phyloP scores from a whole-genome alignment of 192 early-diverging fungal species.

The Mycoemilia scoparia region DNA sequence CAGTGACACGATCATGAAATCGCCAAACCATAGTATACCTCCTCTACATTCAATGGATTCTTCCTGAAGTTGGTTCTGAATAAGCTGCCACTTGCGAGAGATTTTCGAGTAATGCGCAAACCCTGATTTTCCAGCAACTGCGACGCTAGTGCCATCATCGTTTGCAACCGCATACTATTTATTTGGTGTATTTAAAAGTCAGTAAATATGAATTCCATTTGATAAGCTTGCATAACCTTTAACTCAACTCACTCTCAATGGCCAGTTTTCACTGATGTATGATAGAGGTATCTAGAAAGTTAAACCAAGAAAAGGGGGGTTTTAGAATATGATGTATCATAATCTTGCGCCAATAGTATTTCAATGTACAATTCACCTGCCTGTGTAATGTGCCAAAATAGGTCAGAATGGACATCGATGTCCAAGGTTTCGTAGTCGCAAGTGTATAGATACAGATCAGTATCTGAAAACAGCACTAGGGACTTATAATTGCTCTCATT shows the following conservation, averaged over 20 bases:
- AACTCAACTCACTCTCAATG: too few relatives aligned
- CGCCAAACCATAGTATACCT: constrained; percentile 23
- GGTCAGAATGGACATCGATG: constrained; percentile 3
- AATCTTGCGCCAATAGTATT: too few relatives aligned
- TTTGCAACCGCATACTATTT: constrained; percentile 52
- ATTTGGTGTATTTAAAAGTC: too few relatives aligned
- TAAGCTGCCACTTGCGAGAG: constrained; percentile 71
- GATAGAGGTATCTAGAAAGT: constrained; percentile 9
- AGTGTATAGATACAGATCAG: constrained; percentile 15
- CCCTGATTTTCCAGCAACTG: constrained; percentile 70
- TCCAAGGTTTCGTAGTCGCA: constrained; percentile 5
- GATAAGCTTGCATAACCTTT: too few relatives aligned
- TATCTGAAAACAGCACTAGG: constrained; percentile 22
- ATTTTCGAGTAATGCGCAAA: constrained; percentile 56
- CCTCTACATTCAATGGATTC: constrained; percentile 6
- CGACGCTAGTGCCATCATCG: constrained; percentile 50
- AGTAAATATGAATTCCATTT: too few relatives aligned
- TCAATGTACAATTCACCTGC: too few relatives aligned
- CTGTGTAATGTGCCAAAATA: constrained; percentile 18
- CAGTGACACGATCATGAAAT: constrained; percentile 15
- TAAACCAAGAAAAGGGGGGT: too few relatives aligned
- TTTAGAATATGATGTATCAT: too few relatives aligned
- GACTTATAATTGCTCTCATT: constrained; percentile 17
- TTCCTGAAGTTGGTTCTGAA: constrained; percentile 62
- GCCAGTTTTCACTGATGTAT: constrained; percentile 15